Conservation (phyloP, 2,329 filamentous ascomycete genomes). For the Monosporascus cannonballus region DNA sequence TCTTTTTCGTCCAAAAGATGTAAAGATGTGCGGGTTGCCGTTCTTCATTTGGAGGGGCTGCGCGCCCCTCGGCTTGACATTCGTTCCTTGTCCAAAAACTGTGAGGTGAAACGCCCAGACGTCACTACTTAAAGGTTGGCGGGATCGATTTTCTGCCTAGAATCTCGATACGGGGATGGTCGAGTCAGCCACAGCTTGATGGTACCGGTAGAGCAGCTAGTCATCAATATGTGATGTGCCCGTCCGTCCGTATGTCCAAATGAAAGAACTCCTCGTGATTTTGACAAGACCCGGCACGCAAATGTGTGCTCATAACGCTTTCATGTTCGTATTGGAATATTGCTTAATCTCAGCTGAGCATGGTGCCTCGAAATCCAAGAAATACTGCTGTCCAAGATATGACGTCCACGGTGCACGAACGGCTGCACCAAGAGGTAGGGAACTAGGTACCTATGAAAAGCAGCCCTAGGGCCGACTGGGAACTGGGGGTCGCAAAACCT, state of each 20-base stretch:
- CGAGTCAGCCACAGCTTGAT: too few species aligned
- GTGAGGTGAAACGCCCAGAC: background rate
- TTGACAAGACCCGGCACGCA: too few species aligned
- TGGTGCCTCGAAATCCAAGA: background rate
- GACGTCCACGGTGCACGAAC: background rate
- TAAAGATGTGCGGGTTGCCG: background rate
- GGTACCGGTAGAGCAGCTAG: too few species aligned
- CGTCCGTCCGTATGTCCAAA: too few species aligned
- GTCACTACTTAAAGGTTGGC: background rate
- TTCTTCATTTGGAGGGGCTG: background rate
- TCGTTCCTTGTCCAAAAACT: background rate
- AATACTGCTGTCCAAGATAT: background rate
- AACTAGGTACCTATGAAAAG: background rate
- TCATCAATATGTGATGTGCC: too few species aligned
- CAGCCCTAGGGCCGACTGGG: too few species aligned
- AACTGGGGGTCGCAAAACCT: background rate
- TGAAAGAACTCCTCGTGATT: too few species aligned
- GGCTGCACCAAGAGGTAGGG: background rate
- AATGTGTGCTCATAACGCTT: too few species aligned
- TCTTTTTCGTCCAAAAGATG: background rate
- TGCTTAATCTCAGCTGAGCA: background rate
- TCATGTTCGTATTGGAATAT: background rate
- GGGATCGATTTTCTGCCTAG: too few species aligned
- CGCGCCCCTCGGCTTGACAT: background rate
- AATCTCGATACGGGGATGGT: too few species aligned